Percentiles rank a stretch among this genome's conserved stretches.
Evolutionary conservation across 371 early-diverging fungal genomes (phyloP).

Genomic region (Parasitella parasitica): DNA sequence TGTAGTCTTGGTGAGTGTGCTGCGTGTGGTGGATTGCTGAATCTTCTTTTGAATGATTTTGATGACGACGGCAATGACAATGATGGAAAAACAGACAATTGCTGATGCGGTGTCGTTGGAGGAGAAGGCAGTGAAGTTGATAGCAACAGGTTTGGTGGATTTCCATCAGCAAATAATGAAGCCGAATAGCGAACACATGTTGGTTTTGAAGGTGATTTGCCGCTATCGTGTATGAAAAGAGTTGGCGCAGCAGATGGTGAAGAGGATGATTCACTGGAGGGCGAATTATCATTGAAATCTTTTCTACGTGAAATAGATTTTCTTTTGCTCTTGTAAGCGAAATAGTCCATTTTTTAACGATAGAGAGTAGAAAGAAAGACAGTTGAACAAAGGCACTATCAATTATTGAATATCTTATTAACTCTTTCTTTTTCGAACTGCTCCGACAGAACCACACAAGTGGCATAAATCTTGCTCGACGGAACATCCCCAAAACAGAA

Average conservation of each 20-base stretch:
- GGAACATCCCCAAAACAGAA: neutral
- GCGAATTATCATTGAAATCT: neutral
- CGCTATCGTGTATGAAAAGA: constrained; percentile 13
- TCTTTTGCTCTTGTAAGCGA: constrained; percentile 18
- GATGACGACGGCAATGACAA: constrained; percentile 8
- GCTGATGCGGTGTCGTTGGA: constrained; percentile 3
- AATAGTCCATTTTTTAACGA: constrained; percentile 17
- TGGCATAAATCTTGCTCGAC: neutral
- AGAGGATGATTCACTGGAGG: neutral
- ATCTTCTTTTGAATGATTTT: constrained; percentile 9
- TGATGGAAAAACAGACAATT: neutral
- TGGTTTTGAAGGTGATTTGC: constrained; percentile 13
- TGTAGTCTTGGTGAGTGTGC: constrained; percentile 6
- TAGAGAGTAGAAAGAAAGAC: constrained; percentile 4
- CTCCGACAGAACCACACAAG: neutral
- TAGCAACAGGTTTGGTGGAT: neutral
- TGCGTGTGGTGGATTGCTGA: constrained; percentile 11
- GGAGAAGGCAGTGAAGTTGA: constrained; percentile 26
- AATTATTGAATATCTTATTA: neutral
- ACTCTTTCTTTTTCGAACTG: neutral
- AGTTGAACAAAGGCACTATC: neutral
- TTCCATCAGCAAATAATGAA: constrained; percentile 12
- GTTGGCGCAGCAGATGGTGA: constrained; percentile 14
- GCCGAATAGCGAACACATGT: constrained; percentile 17
- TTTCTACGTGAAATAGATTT: neutral